phyloP scores from a whole-genome alignment of 192 early-diverging fungal species.

The Blastocladiella britannica region DNA sequence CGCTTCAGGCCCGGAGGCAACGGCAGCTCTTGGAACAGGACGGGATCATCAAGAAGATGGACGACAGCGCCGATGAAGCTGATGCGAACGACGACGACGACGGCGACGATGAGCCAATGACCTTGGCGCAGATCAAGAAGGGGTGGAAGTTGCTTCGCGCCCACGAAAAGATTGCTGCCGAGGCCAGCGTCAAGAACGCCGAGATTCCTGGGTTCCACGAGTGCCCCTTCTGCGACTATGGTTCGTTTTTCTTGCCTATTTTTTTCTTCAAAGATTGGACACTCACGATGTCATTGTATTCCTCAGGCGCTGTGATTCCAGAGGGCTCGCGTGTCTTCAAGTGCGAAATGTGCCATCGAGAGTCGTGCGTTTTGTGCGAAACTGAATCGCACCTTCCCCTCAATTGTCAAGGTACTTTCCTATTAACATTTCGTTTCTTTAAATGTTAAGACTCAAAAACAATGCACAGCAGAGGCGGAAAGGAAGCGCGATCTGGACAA shows the following conservation, averaged over 20 bases:
- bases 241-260: background rate
- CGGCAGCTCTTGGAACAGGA: too few relatives aligned
- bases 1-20: too few relatives aligned
- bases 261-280: too few relatives aligned
- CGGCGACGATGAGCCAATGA: background rate
- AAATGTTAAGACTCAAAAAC: background rate
- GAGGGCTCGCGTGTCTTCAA: background rate
- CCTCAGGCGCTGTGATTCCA: background rate
- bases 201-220: background rate
- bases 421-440: background rate
- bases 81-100: background rate
- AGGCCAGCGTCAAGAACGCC: background rate
- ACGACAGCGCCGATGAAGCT: too few relatives aligned
- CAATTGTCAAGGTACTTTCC: background rate
- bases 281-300: background rate
- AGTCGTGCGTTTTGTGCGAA: background rate
- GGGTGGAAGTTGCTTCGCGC: background rate
- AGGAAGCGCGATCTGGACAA: conserved; percentile 16
- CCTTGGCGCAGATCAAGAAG: too few relatives aligned
- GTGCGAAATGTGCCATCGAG: background rate
- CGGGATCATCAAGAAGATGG: too few relatives aligned
- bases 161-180: background rate
- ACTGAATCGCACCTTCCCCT: background rate
- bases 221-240: background rate
- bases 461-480: background rate